A percentile compares a stretch with the other conserved stretches of the same genome.
phyloP scores from a whole-genome alignment of 2,329 filamentous ascomycete species.

The Neurospora crassa region DNA sequence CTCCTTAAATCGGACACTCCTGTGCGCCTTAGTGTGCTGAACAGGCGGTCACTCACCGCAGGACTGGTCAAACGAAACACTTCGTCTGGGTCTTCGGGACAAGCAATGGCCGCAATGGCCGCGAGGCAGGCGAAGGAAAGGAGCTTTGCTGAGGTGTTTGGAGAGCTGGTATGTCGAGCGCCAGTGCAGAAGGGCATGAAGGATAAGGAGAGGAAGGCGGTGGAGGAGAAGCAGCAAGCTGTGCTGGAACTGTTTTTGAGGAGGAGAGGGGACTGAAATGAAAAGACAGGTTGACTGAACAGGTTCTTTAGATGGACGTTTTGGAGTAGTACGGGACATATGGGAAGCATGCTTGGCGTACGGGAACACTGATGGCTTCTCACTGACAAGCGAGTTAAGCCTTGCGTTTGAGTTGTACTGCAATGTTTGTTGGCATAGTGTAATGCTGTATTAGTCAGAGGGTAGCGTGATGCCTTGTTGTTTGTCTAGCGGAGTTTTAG shows the following conservation, averaged over 20 bases:
- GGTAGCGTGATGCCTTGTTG: not conserved
- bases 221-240: conserved; percentile 54
- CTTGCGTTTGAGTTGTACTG: not conserved
- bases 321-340: not conserved
- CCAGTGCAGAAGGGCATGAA: conserved; percentile 18
- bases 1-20: conserved; percentile 19
- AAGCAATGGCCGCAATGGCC: conserved; percentile 33
- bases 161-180: conserved; percentile 49
- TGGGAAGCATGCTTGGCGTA: not conserved
- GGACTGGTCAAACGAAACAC: not conserved
- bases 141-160: conserved; percentile 56
- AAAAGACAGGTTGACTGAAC: not conserved
- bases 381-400: not conserved
- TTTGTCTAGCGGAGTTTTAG: not conserved
- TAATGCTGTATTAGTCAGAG: not conserved
- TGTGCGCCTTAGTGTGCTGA: conserved; percentile 19
- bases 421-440: not conserved
- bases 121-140: conserved; percentile 50
- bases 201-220: conserved; percentile 45
- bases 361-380: not conserved
- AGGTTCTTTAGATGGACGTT: not conserved
- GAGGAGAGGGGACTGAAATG: conserved; percentile 4
- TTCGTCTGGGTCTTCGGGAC: conserved; percentile 10
- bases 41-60: conserved; percentile 34
- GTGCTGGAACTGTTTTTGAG: conserved; percentile 62